Conservation (phyloP, 1,139 yeast genomes). For the Blastobotrys capitulatus region DNA sequence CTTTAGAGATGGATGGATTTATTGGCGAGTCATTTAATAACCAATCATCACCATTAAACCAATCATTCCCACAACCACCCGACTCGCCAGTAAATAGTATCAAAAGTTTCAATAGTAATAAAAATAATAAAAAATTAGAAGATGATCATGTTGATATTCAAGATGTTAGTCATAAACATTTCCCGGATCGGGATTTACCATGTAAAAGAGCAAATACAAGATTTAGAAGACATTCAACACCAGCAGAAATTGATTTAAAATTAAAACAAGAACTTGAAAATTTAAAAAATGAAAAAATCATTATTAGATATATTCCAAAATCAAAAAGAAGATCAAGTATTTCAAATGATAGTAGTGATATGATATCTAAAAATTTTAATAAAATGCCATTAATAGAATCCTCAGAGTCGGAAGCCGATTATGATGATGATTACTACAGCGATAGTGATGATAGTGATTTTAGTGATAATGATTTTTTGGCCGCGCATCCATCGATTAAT, state of each 20-base stretch:
- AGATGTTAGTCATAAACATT: conserved; percentile 8
- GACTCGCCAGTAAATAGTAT: background rate
- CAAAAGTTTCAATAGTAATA: background rate
- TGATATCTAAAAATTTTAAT: too few species aligned
- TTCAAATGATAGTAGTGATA: too few species aligned
- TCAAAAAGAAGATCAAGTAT: background rate
- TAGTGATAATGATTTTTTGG: background rate
- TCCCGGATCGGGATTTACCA: background rate
- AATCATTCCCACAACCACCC: background rate
- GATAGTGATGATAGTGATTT: background rate
- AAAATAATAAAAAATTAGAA: background rate
- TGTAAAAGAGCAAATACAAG: conserved; percentile 7
- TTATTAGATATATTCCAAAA: conserved; percentile 2
- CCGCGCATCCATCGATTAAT: background rate
- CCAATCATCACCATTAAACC: too few species aligned
- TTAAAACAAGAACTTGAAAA: background rate
- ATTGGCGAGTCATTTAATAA: background rate
- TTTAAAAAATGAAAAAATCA: background rate
- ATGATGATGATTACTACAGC: background rate
- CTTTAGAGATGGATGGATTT: background rate
- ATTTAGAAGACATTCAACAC: conserved; percentile 10
- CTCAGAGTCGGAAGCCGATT: conserved; percentile 6
- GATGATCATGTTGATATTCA: background rate
- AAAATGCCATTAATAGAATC: background rate
- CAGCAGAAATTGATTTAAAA: conserved; percentile 2